These are phyloP conservation scores for Periconia sp. DNA, from an alignment of 2,329 filamentous ascomycete genomes.

Conservation along the genomic window DNA sequence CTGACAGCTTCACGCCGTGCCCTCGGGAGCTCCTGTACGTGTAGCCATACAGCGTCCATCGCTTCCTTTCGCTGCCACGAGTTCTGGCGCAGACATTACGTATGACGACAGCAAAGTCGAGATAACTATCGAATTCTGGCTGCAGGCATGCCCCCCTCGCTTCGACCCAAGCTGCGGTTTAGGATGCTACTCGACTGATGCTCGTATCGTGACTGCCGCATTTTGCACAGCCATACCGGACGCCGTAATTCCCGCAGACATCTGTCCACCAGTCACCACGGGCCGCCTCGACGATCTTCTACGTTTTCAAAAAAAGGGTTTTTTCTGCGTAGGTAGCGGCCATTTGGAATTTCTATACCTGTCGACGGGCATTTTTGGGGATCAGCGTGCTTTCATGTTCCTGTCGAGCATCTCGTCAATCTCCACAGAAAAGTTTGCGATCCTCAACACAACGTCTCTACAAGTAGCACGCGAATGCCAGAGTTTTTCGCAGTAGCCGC, in stretches of 20 bases:
- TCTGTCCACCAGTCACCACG: conserved; percentile 2
- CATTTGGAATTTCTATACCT: conserved; percentile 1
- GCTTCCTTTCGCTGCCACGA: conserved; percentile 19
- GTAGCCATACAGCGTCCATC: conserved; percentile 30
- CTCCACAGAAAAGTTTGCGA: no score
- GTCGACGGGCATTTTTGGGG: conserved; percentile 7
- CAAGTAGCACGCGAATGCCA: no score
- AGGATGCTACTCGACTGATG: conserved; percentile 1
- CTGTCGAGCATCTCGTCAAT: conserved; percentile 5
- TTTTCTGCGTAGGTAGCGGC: background rate
- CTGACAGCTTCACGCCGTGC: conserved; percentile 22
- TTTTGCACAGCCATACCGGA: conserved; percentile 6
- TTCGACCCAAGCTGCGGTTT: conserved; percentile 1
- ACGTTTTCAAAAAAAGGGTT: background rate
- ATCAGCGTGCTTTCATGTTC: no score
- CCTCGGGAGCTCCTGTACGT: conserved; percentile 12
- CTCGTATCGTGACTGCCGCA: conserved; percentile 6
- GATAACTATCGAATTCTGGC: conserved; percentile 8
- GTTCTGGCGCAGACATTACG: conserved; percentile 25
- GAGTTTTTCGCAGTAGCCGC: no score
- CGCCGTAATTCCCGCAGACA: conserved; percentile 7
- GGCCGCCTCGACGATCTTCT: background rate
- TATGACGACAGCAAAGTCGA: conserved; percentile 25
- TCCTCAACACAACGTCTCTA: no score
- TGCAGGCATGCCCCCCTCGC: conserved; percentile 6